Evolutionary conservation across 257 asterid species (phyloP), one percentile per base, ranked within the genome.

Genomic region (Leptodermis oblonga): DNA sequence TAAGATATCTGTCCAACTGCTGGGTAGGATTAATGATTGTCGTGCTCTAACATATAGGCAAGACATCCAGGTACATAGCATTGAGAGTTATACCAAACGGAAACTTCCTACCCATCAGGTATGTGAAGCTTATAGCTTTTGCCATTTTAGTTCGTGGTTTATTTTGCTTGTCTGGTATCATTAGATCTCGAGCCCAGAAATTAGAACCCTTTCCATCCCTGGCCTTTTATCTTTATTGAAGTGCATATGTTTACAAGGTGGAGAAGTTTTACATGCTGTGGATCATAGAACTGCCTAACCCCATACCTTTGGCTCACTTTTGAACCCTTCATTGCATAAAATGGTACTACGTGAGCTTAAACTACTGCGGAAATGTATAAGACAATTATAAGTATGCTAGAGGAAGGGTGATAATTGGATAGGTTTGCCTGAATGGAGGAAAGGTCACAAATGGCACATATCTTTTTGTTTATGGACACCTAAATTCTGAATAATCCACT

Each of bases 41-140:
- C 89, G 94, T 45, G 95, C 96, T 49, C 79, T 91, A 73, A 87
- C 92, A 14, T 80, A 86, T 51, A 84, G 99, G 66, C 97, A 91
- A 80, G 97, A 94, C 70, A 77, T 94, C 69, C 86, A 82, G 82
- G 95, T 90, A 20, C 80, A 82, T 3, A 60, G 73, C 58, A 74
- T 94, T 45, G 86, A 85, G 74, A 64, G 71, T 13, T 91, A 86
- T 83, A 89, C 85, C 73, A 81, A 87, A 22, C 84, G 88, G 37
- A 61, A 79, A 28, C 92, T 94, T 78, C 97, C 99, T 36, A 94
- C 99, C 0, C 99, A 72, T 61, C 97, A 94, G 96, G 99, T 94
- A 41, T 66, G 66, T 9, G 1, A 23, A 4, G 30, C 82, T 74
- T 36, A 42, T 55, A 64, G 60, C 56, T 55, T 18, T 63, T 26